Conservation (phyloP, 176 grass and related monocot genomes). For the Echinochloa phyllopogon region DNA sequence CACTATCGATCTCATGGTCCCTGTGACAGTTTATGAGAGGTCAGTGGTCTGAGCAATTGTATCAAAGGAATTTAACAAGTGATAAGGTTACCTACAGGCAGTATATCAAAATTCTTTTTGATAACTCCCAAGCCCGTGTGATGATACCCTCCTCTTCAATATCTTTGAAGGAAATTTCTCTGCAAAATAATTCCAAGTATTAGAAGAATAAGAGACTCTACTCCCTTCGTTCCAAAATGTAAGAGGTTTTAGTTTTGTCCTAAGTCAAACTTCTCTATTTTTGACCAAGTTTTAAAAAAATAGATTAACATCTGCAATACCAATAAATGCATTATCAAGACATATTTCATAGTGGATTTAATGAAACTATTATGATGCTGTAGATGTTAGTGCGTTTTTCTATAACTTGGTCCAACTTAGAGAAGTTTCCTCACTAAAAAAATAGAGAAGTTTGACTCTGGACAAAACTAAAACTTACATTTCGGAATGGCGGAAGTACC, state of each 20-base stretch:
- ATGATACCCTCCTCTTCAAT: constrained; percentile 52
- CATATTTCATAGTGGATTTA: neutral
- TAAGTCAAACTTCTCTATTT: neutral
- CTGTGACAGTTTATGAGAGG: constrained; percentile 46
- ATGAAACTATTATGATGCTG: neutral
- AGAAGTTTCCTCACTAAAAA: neutral
- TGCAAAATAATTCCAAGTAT: constrained; percentile 36
- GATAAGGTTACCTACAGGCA: constrained; percentile 61
- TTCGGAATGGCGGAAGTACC: neutral
- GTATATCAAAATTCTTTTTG: constrained; percentile 81
- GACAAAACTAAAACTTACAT: neutral
- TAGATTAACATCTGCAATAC: neutral
- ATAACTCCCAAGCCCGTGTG: constrained; percentile 70
- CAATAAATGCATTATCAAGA: neutral
- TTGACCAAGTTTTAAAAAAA: neutral
- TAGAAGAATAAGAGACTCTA: constrained; percentile 28
- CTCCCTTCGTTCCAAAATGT: neutral
- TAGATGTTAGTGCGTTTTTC: neutral
- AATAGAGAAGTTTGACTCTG: neutral
- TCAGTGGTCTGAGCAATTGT: constrained; percentile 40
- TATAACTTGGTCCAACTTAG: neutral
- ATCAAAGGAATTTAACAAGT: constrained; percentile 34
- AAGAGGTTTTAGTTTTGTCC: neutral
- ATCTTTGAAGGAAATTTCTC: constrained; percentile 62
- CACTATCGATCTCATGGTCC: constrained; percentile 69